Percentiles rank a stretch among this genome's conserved stretches.
These are phyloP conservation scores for Chlamydomonas eustigma DNA, from an alignment of 139 green algal species.

Conservation along the genomic window DNA sequence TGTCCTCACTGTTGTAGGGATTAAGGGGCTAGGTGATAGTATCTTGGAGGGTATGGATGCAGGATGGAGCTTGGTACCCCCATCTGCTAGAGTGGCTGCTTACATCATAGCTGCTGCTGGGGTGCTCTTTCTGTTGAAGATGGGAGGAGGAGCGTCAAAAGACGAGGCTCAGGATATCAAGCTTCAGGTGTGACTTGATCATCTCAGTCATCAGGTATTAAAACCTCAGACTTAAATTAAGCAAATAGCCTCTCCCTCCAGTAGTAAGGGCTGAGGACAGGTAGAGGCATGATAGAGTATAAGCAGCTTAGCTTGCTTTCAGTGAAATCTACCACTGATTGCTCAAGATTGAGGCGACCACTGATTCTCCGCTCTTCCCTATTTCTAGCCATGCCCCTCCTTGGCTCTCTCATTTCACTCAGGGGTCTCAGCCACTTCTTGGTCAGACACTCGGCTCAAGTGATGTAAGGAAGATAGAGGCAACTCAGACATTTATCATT, in stretches of 20 bases:
- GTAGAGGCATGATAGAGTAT: neutral
- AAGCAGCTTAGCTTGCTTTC: neutral
- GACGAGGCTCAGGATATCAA: neutral
- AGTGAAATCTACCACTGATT: neutral
- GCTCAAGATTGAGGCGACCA: neutral
- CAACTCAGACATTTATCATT: neutral
- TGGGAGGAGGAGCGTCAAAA: neutral
- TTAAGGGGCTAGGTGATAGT: conserved; percentile 1
- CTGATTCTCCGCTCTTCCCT: neutral
- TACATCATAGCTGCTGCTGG: neutral
- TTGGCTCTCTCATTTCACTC: neutral
- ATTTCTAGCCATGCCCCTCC: neutral
- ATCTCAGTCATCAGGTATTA: neutral
- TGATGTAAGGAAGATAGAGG: neutral
- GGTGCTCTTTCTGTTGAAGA: neutral
- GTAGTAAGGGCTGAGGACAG: neutral
- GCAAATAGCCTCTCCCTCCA: neutral
- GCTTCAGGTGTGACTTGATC: neutral
- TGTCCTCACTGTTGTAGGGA: neutral
- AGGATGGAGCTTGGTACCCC: neutral
- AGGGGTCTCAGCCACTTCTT: too few relatives aligned
- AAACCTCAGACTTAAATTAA: too few relatives aligned
- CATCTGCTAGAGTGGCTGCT: neutral
- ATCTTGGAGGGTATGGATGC: neutral
- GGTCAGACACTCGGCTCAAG: neutral